These are phyloP conservation scores for Exophiala sp. DNA, from an alignment of 2,329 filamentous ascomycete genomes.

Conservation along the genomic window DNA sequence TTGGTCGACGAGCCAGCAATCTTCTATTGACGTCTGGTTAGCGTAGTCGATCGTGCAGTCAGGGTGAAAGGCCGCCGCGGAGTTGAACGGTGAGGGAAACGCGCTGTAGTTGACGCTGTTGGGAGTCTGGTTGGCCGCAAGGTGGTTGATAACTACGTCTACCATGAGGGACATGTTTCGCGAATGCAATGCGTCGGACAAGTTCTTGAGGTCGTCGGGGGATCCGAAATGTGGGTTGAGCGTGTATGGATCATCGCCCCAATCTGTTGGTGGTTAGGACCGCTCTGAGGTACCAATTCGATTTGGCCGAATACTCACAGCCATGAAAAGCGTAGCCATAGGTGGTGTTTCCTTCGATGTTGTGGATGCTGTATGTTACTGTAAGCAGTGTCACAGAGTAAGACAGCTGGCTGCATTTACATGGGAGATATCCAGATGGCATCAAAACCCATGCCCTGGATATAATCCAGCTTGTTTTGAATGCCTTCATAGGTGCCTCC, in stretches of 20 bases:
- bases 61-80: constrained; percentile 34
- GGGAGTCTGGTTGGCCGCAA: constrained; percentile 35
- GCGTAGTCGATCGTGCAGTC: constrained; percentile 34
- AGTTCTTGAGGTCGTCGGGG: constrained; percentile 44
- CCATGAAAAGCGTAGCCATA: constrained; percentile 50
- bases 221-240: constrained; percentile 51
- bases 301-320: constrained; percentile 22
- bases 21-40: constrained; percentile 31
- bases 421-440: constrained; percentile 47
- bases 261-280: constrained; percentile 30
- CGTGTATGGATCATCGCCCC: constrained; percentile 46
- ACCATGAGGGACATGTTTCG: constrained; percentile 53
- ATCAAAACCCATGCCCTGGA: constrained; percentile 49
- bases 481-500: constrained; percentile 52
- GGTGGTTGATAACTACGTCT: constrained; percentile 52
- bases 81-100: constrained; percentile 31
- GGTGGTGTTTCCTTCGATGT: constrained; percentile 36
- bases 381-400: no score
- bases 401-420: no score
- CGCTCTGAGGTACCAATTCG: no score
- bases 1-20: constrained; percentile 52
- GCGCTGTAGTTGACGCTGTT: constrained; percentile 28
- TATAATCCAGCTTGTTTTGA: constrained; percentile 49
- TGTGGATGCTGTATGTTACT: constrained; percentile 18
- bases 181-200: constrained; percentile 44